A percentile compares a stretch with the other conserved stretches of the same genome.
phyloP scores from a whole-genome alignment of 164 flowering plant species.

The Magnolia kwangsiensis region DNA sequence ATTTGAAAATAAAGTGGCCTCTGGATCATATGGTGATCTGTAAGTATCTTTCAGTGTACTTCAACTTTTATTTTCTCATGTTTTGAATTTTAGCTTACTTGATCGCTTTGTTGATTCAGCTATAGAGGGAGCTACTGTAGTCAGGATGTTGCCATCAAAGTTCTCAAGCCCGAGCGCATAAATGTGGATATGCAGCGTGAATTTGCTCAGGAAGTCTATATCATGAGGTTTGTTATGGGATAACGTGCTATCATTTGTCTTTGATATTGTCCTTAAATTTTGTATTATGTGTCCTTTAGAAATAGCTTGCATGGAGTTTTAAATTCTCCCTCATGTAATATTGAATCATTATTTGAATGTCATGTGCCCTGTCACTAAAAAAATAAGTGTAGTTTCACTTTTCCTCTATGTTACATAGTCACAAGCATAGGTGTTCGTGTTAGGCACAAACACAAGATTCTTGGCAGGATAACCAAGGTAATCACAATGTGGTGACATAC shows the following conservation, averaged over 20 bases:
- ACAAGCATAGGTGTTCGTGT: too few species aligned
- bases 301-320: too few species aligned
- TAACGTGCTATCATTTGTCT: neutral
- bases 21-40: slow-evolving; percentile 82
- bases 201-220: slow-evolving; percentile 87
- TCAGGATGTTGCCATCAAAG: slow-evolving; percentile 94
- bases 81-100: neutral
- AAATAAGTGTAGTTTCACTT: too few species aligned
- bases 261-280: too few species aligned
- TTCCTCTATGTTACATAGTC: too few species aligned
- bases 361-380: too few species aligned
- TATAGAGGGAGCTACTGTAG: slow-evolving; percentile 72
- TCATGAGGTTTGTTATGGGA: slow-evolving; percentile 65
- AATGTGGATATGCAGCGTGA: slow-evolving; percentile 69
- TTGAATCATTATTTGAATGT: too few species aligned
- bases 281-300: too few species aligned
- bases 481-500: too few species aligned
- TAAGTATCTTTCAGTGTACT: slow-evolving; percentile 36
- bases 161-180: slow-evolving; percentile 69
- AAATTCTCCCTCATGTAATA: too few species aligned
- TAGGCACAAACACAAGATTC: too few species aligned
- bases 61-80: neutral
- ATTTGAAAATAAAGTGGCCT: slow-evolving; percentile 64
- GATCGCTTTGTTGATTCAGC: slow-evolving; percentile 33
- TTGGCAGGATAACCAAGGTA: too few species aligned